Percentiles rank a stretch among this genome's conserved stretches.
Evolutionary conservation across 1,139 yeast genomes (phyloP).

Genomic region (Blastobotrys malaysiensis): DNA sequence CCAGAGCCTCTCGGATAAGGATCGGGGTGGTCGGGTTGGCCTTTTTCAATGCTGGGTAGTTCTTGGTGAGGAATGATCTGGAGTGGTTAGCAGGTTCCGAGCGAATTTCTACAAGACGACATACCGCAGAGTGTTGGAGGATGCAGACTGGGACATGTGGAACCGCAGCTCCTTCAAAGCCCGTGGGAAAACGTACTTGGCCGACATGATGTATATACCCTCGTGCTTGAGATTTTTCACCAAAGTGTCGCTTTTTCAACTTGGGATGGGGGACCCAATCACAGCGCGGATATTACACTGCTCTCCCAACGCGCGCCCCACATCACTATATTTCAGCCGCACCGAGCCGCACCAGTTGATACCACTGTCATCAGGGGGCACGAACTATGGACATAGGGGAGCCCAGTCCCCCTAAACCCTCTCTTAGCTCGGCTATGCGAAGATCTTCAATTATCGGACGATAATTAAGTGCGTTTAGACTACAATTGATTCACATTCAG

Average conservation of each 20-base stretch:
- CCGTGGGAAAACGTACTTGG: constrained; percentile 54
- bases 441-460: too few relatives aligned
- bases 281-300: background rate
- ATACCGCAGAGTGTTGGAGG: constrained; percentile 55
- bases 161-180: constrained; percentile 73
- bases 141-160: constrained; percentile 69
- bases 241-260: background rate
- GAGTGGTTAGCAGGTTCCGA: constrained; percentile 7
- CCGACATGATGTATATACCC: constrained; percentile 40
- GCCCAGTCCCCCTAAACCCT: too few relatives aligned
- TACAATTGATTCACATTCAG: too few relatives aligned
- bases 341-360: too few relatives aligned
- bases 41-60: constrained; percentile 57
- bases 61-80: constrained; percentile 53
- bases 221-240: background rate
- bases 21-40: constrained; percentile 58
- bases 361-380: too few relatives aligned
- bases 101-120: constrained; percentile 17
- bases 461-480: too few relatives aligned
- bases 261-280: background rate
- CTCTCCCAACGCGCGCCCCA: background rate
- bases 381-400: too few relatives aligned
- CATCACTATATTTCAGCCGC: too few relatives aligned
- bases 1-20: constrained; percentile 69
- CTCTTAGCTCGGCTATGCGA: too few relatives aligned